Conservation (phyloP, 768 basidiomycete species). For the Russula earlei region DNA sequence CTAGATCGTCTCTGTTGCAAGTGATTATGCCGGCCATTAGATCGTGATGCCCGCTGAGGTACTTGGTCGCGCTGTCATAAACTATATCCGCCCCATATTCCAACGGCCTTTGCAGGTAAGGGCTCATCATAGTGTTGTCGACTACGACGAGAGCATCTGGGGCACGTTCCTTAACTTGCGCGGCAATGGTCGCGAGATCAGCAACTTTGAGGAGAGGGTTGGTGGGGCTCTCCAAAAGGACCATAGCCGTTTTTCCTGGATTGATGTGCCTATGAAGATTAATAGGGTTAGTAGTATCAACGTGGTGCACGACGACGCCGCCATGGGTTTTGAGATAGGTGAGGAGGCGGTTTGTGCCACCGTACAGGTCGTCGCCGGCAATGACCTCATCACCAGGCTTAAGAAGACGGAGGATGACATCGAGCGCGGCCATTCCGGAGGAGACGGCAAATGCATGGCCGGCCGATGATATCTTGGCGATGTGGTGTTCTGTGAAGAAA, state of each 20-base stretch:
- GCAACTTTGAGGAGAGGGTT: slow-evolving; percentile 95
- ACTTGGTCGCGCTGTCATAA: slow-evolving; percentile 97
- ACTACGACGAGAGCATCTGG: slow-evolving; percentile 79
- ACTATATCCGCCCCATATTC: slow-evolving; percentile 96
- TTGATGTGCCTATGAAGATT: slow-evolving; percentile 55
- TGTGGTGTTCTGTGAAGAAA: slow-evolving; percentile 69
- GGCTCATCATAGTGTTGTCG: slow-evolving; percentile 99
- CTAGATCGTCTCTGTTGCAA: slow-evolving; percentile 85
- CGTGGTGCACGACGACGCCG: slow-evolving; percentile 84
- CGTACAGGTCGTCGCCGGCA: slow-evolving; percentile 95
- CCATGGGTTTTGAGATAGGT: slow-evolving; percentile 80
- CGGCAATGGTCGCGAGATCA: slow-evolving; percentile 76
- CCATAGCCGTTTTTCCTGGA: slow-evolving; percentile 80
- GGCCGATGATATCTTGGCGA: slow-evolving; percentile 94
- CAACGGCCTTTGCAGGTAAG: slow-evolving; percentile 89
- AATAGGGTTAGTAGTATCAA: slow-evolving; percentile 77
- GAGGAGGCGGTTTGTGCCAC: slow-evolving; percentile 92
- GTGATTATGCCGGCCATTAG: slow-evolving; percentile 96
- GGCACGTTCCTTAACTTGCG: slow-evolving; percentile 73
- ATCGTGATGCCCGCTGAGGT: slow-evolving; percentile 96
- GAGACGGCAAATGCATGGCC: slow-evolving; percentile 85
- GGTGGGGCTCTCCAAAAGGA: slow-evolving; percentile 93
- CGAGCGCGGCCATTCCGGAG: slow-evolving; percentile 97
- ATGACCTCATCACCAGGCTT: slow-evolving; percentile 95
- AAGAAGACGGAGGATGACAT: slow-evolving; percentile 86